Evolutionary conservation across 23 red algal species (phyloP), one percentile per base, ranked within the genome.

Genomic region (Pyropia yezoensis): DNA sequence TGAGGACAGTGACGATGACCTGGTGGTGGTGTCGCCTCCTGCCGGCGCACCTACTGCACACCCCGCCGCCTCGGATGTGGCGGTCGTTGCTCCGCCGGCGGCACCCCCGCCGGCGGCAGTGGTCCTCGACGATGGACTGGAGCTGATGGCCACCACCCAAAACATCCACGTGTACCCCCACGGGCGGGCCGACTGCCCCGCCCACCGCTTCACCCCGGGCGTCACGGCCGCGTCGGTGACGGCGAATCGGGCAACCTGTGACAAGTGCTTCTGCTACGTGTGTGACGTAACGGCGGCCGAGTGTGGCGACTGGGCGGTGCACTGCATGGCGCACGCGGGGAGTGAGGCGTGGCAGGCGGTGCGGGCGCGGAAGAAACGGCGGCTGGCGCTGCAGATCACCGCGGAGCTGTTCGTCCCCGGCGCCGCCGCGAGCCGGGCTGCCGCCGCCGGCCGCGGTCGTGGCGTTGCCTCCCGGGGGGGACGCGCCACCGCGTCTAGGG

Each of bases 261-360:
- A 27, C 3, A 59, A 59, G 55, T 59, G 55, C 17, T 59, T 23
- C 13, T 59, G 55, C 55, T 59, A 59, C 55, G 55, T 59, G 7
- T 59, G 55, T 15, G 55, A 59, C 17, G 55, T 23, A 7, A 15
- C 19, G 6, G 17, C 55, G 19, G 55, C 55, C 6, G 25, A 59
- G 3, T 59, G 55, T 59, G 25, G 3, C 19, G 55, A 59, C 21
- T 59, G 55, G 55, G 55, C 5, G 17, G 25, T 23, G 6, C 55
- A 59, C 55, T 59, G 55, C 55, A 59, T 59, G 55, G 55, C 55
- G 55, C 25, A 21, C 7, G 55, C 19, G 7, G 12, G 12, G 55
- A 59, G 25, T 23, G 25, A 21, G 7, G 55, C 25, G 55, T 59
- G 55, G 55, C 55, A 15, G 55, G 25, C 19, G 19, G 21, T 59